phyloP scores from a whole-genome alignment of 139 green algal species.

The Marvania coccoides region DNA sequence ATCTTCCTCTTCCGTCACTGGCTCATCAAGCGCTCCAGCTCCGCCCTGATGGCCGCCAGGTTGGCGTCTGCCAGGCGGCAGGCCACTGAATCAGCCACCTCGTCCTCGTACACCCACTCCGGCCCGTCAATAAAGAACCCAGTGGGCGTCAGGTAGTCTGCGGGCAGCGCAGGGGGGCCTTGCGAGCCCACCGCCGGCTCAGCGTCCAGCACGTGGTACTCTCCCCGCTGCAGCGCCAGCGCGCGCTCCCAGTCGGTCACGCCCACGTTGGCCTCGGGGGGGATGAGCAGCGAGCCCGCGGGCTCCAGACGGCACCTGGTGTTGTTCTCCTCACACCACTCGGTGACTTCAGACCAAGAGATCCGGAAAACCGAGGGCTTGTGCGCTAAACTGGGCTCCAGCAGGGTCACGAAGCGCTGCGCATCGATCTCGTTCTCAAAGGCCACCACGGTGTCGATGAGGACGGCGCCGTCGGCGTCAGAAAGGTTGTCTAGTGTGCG shows the following conservation, averaged over 20 bases:
- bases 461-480: constrained; percentile 41
- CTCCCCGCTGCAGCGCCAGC: constrained; percentile 41
- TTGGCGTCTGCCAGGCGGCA: background rate
- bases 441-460: constrained; percentile 76
- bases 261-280: constrained; percentile 69
- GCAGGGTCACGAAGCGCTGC: constrained; percentile 49
- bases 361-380: constrained; percentile 58
- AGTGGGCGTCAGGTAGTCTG: background rate
- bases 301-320: constrained; percentile 71
- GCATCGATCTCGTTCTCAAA: constrained; percentile 72
- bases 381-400: constrained; percentile 75
- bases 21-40: constrained; percentile 40
- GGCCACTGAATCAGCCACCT: background rate
- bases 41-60: constrained; percentile 29
- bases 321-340: constrained; percentile 62
- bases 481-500: constrained; percentile 21
- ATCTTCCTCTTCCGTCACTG: constrained; percentile 5
- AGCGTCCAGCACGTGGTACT: constrained; percentile 29
- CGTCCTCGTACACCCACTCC: background rate
- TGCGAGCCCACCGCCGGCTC: constrained; percentile 13
- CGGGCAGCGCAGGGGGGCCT: background rate
- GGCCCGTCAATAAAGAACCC: background rate
- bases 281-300: constrained; percentile 57
- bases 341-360: constrained; percentile 52
- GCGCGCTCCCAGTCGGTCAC: constrained; percentile 81